A percentile compares a stretch with the other conserved stretches of the same genome.
Conservation (phyloP, 768 basidiomycete genomes). For the Lentinula detonsa region DNA sequence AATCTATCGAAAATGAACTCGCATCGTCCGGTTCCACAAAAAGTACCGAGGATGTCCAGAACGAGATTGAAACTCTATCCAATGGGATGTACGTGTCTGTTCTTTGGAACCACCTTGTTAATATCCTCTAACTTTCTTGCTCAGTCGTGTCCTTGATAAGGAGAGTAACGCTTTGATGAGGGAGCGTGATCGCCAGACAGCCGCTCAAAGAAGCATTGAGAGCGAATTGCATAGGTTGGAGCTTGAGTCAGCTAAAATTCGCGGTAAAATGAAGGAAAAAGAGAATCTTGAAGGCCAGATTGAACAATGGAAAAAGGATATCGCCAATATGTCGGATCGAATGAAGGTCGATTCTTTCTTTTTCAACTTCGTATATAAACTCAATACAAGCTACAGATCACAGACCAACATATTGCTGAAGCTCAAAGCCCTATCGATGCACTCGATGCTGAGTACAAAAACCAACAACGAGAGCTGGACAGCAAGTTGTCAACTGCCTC, state of each 20-base stretch:
- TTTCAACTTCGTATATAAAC: neutral
- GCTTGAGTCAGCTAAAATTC: conserved; percentile 51
- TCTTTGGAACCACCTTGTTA: neutral
- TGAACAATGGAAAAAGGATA: conserved; percentile 52
- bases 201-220: conserved; percentile 47
- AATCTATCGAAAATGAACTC: conserved; percentile 63
- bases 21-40: conserved; percentile 67
- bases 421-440: conserved; percentile 60
- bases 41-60: conserved; percentile 83
- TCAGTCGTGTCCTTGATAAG: conserved; percentile 60
- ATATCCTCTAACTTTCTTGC: neutral
- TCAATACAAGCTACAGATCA: conserved; percentile 36
- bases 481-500: conserved; percentile 48
- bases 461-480: conserved; percentile 43
- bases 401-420: conserved; percentile 54
- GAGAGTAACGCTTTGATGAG: conserved; percentile 49
- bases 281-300: conserved; percentile 50
- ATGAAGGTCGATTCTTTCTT: conserved; percentile 38
- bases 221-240: conserved; percentile 58
- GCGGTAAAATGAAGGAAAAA: conserved; percentile 55
- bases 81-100: conserved; percentile 53
- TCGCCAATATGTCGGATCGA: conserved; percentile 33
- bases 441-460: conserved; percentile 51
- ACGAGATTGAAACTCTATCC: conserved; percentile 59
- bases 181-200: conserved; percentile 60